Conservation (phyloP, 805 yeast genomes). For the Hanseniaspora jakobsenii region DNA sequence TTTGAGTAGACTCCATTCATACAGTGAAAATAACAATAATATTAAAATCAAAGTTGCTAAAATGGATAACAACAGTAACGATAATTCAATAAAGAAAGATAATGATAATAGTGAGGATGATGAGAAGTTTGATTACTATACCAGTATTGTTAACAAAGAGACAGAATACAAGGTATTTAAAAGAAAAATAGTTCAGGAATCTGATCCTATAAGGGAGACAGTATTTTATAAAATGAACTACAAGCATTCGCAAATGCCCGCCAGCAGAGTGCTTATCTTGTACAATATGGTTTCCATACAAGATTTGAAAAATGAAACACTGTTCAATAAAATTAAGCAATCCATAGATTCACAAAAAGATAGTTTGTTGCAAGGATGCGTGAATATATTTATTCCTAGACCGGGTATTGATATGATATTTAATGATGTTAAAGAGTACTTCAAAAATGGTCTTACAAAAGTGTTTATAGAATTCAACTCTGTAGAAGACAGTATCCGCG, state of each 20-base stretch:
- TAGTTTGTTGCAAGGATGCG: constrained; percentile 40
- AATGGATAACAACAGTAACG: no score
- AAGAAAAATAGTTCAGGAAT: background rate
- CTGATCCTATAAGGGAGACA: background rate
- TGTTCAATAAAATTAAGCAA: constrained; percentile 37
- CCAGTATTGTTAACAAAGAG: background rate
- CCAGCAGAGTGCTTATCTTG: constrained; percentile 46
- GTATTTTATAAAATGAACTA: constrained; percentile 7
- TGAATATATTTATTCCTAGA: constrained; percentile 47
- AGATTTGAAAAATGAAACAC: constrained; percentile 44
- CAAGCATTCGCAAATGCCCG: constrained; percentile 8
- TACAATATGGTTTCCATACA: constrained; percentile 54
- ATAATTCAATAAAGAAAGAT: no score
- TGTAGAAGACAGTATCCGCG: constrained; percentile 40
- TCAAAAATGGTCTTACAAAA: constrained; percentile 54
- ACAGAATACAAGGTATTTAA: background rate
- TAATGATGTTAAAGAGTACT: constrained; percentile 24
- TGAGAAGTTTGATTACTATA: background rate
- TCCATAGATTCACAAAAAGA: constrained; percentile 33
- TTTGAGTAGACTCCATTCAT: background rate
- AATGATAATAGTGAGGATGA: no score
- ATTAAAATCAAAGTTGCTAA: background rate
- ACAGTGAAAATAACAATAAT: background rate
- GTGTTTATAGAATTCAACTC: constrained; percentile 54
- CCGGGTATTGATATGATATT: constrained; percentile 35